Evolutionary conservation across 306 rosid species (phyloP).

Genomic region (Cucurbita argyrosperma): DNA sequence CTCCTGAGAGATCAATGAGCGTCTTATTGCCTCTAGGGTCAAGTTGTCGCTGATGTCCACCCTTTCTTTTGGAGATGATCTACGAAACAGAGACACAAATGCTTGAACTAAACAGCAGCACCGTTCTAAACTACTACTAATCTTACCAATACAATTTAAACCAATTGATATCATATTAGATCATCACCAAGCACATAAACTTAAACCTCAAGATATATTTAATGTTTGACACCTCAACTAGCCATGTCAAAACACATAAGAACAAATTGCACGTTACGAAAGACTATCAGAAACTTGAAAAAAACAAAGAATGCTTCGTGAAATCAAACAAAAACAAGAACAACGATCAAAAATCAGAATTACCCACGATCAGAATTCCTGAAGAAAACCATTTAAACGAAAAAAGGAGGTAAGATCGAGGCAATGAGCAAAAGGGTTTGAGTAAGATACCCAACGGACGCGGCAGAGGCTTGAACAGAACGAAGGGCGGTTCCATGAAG

Average conservation of each 20-base stretch:
- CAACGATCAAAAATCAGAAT: not conserved
- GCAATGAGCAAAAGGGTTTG: not conserved
- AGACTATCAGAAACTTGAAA: not conserved
- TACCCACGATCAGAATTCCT: not conserved
- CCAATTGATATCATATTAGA: not conserved
- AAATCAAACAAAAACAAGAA: not conserved
- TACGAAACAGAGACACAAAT: not conserved
- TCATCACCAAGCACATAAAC: not conserved
- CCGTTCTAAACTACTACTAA: no score
- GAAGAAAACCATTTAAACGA: no score
- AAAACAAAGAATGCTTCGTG: not conserved
- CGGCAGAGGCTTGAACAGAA: slow-evolving; percentile 2
- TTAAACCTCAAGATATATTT: not conserved
- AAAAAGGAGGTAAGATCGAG: not conserved
- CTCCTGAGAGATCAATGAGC: slow-evolving; percentile 43
- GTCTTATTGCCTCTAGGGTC: slow-evolving; percentile 37
- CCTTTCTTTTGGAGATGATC: slow-evolving; percentile 16
- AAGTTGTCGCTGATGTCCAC: slow-evolving; percentile 41
- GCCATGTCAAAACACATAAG: not conserved
- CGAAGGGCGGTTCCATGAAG: not conserved
- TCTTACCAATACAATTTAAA: not conserved
- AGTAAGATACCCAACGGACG: not conserved
- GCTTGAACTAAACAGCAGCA: not conserved
- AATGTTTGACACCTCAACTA: not conserved
- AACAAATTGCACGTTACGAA: not conserved